Evolutionary conservation across 2,329 filamentous ascomycete genomes (phyloP), one percentile per base, ranked within the genome.

Genomic region (Sporothrix pallida): DNA sequence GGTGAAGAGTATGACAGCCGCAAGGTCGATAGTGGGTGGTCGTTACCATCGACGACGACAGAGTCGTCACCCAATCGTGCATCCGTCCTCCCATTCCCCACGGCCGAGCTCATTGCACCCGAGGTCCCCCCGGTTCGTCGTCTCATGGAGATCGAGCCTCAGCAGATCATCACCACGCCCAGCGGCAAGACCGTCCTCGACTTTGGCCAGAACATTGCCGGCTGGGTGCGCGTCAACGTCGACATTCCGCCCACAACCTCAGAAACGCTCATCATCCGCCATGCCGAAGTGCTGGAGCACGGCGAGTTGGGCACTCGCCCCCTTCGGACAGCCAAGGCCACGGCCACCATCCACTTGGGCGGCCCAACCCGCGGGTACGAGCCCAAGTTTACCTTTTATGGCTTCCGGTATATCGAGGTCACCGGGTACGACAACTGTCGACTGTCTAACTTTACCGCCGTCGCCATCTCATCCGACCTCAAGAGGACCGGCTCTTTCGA

Each of bases 141-240:
- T n/a, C 15, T 44, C 10, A 44, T 78, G 75, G 77, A 76, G 0
- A 23, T 81, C 15, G 82, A 75, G 78, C 82, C 78, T 10, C 68
- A 75, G 5, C 58, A 76, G 17, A 79, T 82, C 56, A 81, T 81
- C 13, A 78, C 75, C 74, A 81, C 78, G 8, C 79, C 79, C 1
- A 79, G 78, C 4, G 85, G 86, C 4, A 86, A 86, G 76, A 84
- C 80, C 0, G 79, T 89, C 1, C 74, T 89, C 3, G 87, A 89
- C 75, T 89, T 89, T 77, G 87, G 87, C 1, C 87, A 90, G 76
- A 89, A 90, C 75, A 79, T 89, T 0, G 87, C 88, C 0, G 88
- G 87, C 0, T 83, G 82, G 76, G 73, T 88, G 0, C 79, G 0
- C 86, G 31, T 63, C 31, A 42, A 44, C 10, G 15, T 63, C 0